A percentile compares a stretch with the other conserved stretches of the same genome.
Evolutionary conservation across 228 moss, liverwort and hornwort species (phyloP).

Genomic region (Sphagnum magellanicum): DNA sequence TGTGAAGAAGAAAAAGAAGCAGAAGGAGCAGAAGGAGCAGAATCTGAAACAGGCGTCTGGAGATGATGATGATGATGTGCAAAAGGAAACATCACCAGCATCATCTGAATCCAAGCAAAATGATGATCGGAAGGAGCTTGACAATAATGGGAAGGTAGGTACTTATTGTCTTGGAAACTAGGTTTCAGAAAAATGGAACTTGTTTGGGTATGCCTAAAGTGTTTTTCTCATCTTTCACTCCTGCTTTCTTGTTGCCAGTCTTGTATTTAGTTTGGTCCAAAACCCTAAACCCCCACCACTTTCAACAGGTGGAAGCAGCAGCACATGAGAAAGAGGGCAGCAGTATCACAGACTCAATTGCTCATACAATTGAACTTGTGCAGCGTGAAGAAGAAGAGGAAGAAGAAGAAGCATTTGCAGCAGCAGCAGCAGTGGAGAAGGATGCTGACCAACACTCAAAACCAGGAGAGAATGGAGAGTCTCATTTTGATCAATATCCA

Average conservation of each 20-base stretch:
- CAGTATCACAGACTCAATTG: not conserved
- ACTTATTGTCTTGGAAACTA: not conserved
- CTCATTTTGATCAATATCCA: slow-evolving; percentile 37
- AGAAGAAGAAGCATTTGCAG: too few species aligned
- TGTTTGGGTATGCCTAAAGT: not conserved
- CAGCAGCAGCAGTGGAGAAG: not conserved
- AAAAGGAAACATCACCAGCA: too few species aligned
- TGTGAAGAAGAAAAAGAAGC: too few species aligned
- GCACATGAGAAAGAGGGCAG: not conserved
- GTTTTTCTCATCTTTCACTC: slow-evolving; percentile 1
- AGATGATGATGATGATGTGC: too few species aligned
- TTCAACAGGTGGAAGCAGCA: slow-evolving; percentile 22
- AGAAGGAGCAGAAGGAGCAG: too few species aligned
- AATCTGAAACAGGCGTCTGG: too few species aligned
- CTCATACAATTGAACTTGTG: not conserved
- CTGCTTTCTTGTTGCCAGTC: not conserved
- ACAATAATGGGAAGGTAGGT: not conserved
- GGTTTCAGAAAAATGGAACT: not conserved
- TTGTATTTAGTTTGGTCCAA: not conserved
- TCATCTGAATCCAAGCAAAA: too few species aligned
- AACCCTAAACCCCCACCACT: slow-evolving; percentile 1
- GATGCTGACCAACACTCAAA: slow-evolving; percentile 15
- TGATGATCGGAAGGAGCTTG: too few species aligned
- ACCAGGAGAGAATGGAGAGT: slow-evolving; percentile 47
- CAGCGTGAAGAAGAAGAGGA: not conserved